Percentiles rank a stretch among this genome's conserved stretches.
phyloP scores from a whole-genome alignment of 495 filamentous ascomycete genomes.

The Trichoderma virens region DNA sequence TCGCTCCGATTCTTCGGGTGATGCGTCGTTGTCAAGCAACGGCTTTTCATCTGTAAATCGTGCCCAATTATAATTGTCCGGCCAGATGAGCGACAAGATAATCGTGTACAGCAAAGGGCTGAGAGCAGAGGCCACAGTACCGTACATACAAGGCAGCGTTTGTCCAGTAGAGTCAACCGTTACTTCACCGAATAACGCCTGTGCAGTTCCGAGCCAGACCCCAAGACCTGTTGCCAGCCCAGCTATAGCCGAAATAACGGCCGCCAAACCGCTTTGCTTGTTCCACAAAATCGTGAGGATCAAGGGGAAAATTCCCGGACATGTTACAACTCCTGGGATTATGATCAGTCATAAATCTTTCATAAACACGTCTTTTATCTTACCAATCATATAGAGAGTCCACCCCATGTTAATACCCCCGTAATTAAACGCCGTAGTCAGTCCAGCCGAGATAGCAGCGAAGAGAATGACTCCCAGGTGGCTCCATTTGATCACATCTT shows the following conservation, averaged over 20 bases:
- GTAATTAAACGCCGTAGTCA: constrained; percentile 21
- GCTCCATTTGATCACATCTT: constrained; percentile 37
- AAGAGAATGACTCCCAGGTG: constrained; percentile 42
- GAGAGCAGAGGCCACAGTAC: constrained; percentile 61
- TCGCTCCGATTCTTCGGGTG: constrained; percentile 23
- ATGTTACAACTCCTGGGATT: constrained; percentile 66
- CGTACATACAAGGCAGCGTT: constrained; percentile 72
- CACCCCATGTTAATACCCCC: constrained; percentile 50
- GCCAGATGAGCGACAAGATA: constrained; percentile 52
- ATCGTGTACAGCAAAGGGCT: constrained; percentile 66
- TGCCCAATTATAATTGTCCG: constrained; percentile 67
- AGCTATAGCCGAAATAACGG: constrained; percentile 51
- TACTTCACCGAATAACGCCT: constrained; percentile 51
- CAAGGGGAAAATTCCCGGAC: constrained; percentile 61
- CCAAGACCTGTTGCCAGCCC: constrained; percentile 54
- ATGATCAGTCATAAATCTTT: constrained; percentile 47
- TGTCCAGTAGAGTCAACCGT: constrained; percentile 54
- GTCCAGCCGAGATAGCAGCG: constrained; percentile 34
- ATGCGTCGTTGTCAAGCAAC: neutral
- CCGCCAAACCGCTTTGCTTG: constrained; percentile 55
- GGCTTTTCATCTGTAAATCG: constrained; percentile 52
- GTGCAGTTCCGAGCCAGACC: constrained; percentile 64
- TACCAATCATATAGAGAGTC: constrained; percentile 3
- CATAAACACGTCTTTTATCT: neutral
- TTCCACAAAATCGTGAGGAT: constrained; percentile 62